phyloP scores from a whole-genome alignment of 176 grass and related monocot genomes.

The Carex littledalei region DNA sequence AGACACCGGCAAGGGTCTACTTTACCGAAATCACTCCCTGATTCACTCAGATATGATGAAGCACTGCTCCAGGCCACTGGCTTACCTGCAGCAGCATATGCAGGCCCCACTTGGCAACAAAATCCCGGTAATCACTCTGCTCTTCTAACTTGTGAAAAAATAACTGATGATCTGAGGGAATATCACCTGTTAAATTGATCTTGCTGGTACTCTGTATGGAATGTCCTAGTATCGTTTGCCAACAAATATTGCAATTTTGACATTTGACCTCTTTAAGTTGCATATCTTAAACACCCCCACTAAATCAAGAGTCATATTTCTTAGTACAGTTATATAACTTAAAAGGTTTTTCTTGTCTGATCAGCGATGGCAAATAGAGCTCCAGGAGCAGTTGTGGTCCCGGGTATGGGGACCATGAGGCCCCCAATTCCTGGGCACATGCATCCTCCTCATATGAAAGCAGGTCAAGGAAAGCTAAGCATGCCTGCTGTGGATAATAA shows the following conservation, averaged over 20 bases:
- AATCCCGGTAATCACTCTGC: constrained; percentile 47
- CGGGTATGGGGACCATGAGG: constrained; percentile 39
- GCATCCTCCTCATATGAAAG: constrained; percentile 52
- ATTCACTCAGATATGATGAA: constrained; percentile 75
- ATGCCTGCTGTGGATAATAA: constrained; percentile 60
- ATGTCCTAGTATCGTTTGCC: constrained; percentile 11
- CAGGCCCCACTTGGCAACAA: constrained; percentile 63
- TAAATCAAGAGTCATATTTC: constrained; percentile 2
- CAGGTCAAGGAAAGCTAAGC: constrained; percentile 47
- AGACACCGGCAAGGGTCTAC: constrained; percentile 67
- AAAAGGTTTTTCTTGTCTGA: neutral
- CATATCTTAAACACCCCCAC: neutral
- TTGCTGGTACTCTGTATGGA: constrained; percentile 5
- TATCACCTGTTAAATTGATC: neutral
- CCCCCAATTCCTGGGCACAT: constrained; percentile 60
- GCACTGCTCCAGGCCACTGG: constrained; percentile 64
- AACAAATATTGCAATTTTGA: constrained; percentile 29
- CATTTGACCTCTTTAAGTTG: constrained; percentile 12
- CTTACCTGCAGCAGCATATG: constrained; percentile 77
- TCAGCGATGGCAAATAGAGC: constrained; percentile 50
- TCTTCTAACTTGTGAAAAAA: neutral
- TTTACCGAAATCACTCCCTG: constrained; percentile 65
- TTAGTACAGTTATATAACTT: neutral
- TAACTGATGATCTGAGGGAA: neutral
- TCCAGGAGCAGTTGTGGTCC: constrained; percentile 41